These are phyloP conservation scores for Candida germanica DNA, from an alignment of 805 yeast genomes.

Conservation along the genomic window DNA sequence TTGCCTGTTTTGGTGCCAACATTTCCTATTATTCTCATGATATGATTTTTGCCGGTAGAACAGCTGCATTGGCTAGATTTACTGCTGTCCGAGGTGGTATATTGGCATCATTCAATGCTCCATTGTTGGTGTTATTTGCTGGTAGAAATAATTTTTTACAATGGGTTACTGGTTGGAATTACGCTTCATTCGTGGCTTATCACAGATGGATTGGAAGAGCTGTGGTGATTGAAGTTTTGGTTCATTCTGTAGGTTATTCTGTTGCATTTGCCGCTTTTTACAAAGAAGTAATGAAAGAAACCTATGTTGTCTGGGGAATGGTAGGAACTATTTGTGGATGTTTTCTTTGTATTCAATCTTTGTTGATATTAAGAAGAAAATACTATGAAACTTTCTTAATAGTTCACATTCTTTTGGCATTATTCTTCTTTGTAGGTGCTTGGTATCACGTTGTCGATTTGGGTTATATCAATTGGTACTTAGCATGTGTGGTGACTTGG, in stretches of 20 bases:
- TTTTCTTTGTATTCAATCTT: conserved; percentile 27
- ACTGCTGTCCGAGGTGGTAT: conserved; percentile 54
- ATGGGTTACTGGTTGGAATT: conserved; percentile 58
- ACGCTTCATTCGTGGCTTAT: conserved; percentile 37
- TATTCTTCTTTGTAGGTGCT: conserved; percentile 41
- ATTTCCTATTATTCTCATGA: conserved; percentile 20
- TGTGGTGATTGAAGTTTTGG: conserved; percentile 22
- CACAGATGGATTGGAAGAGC: conserved; percentile 47
- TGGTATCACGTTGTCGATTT: conserved; percentile 40
- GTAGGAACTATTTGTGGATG: conserved; percentile 36
- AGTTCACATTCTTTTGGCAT: conserved; percentile 37
- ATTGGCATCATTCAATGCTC: conserved; percentile 43
- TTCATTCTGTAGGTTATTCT: conserved; percentile 33
- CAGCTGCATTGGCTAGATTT: conserved; percentile 26
- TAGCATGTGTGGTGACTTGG: conserved; percentile 36
- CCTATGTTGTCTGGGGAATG: conserved; percentile 32
- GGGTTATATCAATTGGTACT: conserved; percentile 29
- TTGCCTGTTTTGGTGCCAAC: conserved; percentile 15
- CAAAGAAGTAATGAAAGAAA: conserved; percentile 14
- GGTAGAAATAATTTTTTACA: conserved; percentile 62
- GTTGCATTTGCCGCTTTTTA: conserved; percentile 13
- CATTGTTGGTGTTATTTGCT: conserved; percentile 55
- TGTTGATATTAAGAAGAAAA: conserved; percentile 31
- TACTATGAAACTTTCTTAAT: conserved; percentile 37
- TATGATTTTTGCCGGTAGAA: conserved; percentile 21